phyloP scores from a whole-genome alignment of 176 grass and related monocot genomes.

The Aegilops tauschii region DNA sequence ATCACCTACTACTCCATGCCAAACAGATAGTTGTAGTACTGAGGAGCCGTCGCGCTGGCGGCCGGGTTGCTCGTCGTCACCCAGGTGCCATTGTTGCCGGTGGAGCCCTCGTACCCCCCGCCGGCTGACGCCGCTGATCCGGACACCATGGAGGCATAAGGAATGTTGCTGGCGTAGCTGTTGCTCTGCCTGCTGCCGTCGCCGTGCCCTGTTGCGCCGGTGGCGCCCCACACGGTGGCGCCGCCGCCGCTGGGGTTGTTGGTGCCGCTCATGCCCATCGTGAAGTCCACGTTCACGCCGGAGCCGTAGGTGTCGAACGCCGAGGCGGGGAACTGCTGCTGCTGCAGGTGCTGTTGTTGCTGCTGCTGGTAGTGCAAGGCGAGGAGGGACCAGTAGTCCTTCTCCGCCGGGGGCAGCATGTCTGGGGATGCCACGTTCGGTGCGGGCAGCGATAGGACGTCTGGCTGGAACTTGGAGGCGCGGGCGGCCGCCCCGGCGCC shows the following conservation, averaged over 20 bases:
- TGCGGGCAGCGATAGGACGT: background rate
- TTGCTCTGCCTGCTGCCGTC: constrained; percentile 44
- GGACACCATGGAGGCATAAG: constrained; percentile 53
- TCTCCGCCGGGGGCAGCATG: constrained; percentile 40
- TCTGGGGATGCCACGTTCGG: background rate
- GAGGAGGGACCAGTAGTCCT: constrained; percentile 67
- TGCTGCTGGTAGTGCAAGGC: constrained; percentile 70
- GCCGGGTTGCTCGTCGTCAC: constrained; percentile 40
- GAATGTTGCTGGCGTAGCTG: constrained; percentile 47
- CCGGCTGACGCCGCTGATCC: constrained; percentile 7
- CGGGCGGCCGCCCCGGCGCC: constrained; percentile 27
- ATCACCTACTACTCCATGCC: constrained; percentile 76
- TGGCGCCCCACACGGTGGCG: constrained; percentile 32
- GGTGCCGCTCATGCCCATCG: constrained; percentile 40
- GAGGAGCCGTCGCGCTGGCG: constrained; percentile 46
- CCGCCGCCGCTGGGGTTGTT: constrained; percentile 3
- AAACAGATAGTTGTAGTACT: constrained; percentile 67
- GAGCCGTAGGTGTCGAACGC: constrained; percentile 60
- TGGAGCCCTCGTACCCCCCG: constrained; percentile 49
- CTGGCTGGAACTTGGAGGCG: constrained; percentile 30
- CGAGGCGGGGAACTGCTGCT: constrained; percentile 23
- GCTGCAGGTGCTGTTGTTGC: constrained; percentile 40
- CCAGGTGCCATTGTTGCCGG: constrained; percentile 52
- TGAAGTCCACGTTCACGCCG: constrained; percentile 81
- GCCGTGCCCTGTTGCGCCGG: constrained; percentile 36